These are phyloP conservation scores for Hysterangium stoloniferum DNA, from an alignment of 768 basidiomycete species.

Conservation along the genomic window DNA sequence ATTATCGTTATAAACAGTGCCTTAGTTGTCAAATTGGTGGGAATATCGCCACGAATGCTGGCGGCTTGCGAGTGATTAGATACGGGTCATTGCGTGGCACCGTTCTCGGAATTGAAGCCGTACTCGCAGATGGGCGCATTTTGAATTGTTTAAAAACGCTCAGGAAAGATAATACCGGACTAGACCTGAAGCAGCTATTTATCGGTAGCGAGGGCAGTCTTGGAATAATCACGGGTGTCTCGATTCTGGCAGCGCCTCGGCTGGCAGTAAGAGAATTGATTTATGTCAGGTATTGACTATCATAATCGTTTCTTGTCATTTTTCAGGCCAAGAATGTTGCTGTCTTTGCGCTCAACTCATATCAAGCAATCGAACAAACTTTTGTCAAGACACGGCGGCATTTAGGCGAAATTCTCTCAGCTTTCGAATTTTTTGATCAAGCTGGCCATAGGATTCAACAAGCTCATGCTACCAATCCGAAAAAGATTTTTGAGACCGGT, in stretches of 20 bases:
- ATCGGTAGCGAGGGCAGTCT: slow-evolving; percentile 97
- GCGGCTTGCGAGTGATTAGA: slow-evolving; percentile 87
- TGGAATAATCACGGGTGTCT: slow-evolving; percentile 90
- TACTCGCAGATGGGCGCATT: slow-evolving; percentile 88
- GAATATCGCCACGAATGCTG: slow-evolving; percentile 95
- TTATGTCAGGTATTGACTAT: neutral
- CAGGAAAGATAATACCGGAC: slow-evolving; percentile 97
- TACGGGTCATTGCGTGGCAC: slow-evolving; percentile 95
- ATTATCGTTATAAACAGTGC: slow-evolving; percentile 1
- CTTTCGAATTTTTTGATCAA: slow-evolving; percentile 10
- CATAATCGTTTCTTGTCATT: neutral
- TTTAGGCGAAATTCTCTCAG: slow-evolving; percentile 11
- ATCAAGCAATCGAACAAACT: slow-evolving; percentile 18
- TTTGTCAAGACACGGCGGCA: slow-evolving; percentile 6
- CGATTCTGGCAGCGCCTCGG: slow-evolving; percentile 83
- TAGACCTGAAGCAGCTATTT: slow-evolving; percentile 97
- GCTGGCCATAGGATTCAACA: slow-evolving; percentile 1
- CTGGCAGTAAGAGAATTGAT: slow-evolving; percentile 24
- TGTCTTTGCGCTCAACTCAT: slow-evolving; percentile 36
- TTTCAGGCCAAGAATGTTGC: slow-evolving; percentile 35
- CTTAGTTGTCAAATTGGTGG: slow-evolving; percentile 94
- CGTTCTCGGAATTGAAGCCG: slow-evolving; percentile 92
- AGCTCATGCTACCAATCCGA: neutral
- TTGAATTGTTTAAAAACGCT: slow-evolving; percentile 83
- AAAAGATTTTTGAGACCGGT: neutral